phyloP scores from a whole-genome alignment of 164 flowering plant species.

The Litsea cubeba region DNA sequence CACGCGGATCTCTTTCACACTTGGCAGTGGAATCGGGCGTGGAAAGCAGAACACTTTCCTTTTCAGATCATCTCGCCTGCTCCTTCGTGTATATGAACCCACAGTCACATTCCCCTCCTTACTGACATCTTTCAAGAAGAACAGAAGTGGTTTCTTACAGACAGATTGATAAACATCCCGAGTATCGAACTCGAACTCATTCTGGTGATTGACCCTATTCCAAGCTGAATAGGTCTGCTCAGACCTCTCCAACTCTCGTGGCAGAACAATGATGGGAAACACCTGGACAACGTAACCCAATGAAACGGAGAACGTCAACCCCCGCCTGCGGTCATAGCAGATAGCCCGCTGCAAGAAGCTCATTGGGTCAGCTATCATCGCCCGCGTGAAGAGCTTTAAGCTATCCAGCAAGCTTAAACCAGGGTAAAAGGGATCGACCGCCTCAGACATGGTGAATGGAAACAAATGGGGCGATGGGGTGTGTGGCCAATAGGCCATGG shows the following conservation, averaged over 20 bases:
- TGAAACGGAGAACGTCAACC: constrained; percentile 47
- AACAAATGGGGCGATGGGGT: constrained; percentile 58
- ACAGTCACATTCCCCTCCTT: constrained; percentile 37
- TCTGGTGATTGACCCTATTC: constrained; percentile 37
- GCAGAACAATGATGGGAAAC: constrained; percentile 47
- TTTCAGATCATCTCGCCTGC: constrained; percentile 39
- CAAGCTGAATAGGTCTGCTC: constrained; percentile 59
- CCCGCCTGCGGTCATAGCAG: constrained; percentile 42
- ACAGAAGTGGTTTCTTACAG: constrained; percentile 49
- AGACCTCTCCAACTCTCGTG: constrained; percentile 53
- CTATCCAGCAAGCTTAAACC: constrained; percentile 43
- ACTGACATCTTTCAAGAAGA: constrained; percentile 42
- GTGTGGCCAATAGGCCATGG: constrained; percentile 53
- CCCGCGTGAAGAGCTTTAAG: constrained; percentile 42
- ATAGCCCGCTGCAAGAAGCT: constrained; percentile 58
- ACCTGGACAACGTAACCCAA: constrained; percentile 63
- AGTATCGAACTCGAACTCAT: constrained; percentile 56
- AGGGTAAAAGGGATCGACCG: constrained; percentile 55
- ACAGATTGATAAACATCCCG: constrained; percentile 39
- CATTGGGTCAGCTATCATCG: constrained; percentile 41
- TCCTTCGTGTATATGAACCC: constrained; percentile 38
- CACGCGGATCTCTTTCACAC: constrained; percentile 38
- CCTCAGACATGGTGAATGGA: constrained; percentile 65
- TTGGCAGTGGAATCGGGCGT: constrained; percentile 30
- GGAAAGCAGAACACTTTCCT: constrained; percentile 59